These are phyloP conservation scores for Ilyonectria mors-panacis DNA, from an alignment of 2,329 filamentous ascomycete genomes.

Conservation along the genomic window DNA sequence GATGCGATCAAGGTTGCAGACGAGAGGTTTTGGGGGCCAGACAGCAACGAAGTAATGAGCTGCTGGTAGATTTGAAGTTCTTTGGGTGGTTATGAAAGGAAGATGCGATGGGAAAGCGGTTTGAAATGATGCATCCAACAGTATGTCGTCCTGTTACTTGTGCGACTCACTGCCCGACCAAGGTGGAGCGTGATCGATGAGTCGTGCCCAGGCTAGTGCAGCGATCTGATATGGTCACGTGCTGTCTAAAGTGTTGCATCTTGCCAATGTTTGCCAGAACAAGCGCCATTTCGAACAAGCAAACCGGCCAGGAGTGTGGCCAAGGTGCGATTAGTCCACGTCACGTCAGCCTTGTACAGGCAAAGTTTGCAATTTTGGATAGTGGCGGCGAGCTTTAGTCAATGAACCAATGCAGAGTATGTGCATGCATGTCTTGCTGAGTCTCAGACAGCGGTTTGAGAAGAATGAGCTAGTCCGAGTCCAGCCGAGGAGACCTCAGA, in stretches of 20 bases:
- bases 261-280: too few species aligned
- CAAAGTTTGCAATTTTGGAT: not conserved
- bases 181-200: not conserved
- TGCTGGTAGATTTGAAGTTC: not conserved
- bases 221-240: slow-evolving; percentile 1
- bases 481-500: not conserved
- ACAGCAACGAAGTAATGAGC: not conserved
- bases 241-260: not conserved
- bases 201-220: not conserved
- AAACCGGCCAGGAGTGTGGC: not conserved
- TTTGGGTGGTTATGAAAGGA: not conserved
- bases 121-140: slow-evolving; percentile 14
- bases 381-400: not conserved
- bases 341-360: too few species aligned
- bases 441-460: not conserved
- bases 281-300: not conserved
- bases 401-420: not conserved
- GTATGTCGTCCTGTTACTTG: slow-evolving; percentile 8
- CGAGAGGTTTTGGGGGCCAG: not conserved
- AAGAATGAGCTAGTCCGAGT: not conserved
- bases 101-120: not conserved
- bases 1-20: slow-evolving; percentile 24
- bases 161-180: slow-evolving; percentile 9
- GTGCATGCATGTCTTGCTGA: not conserved
- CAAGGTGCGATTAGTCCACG: not conserved